These are phyloP conservation scores for Metarhizium brunneum DNA, from an alignment of 2,329 filamentous ascomycete genomes.

Conservation along the genomic window DNA sequence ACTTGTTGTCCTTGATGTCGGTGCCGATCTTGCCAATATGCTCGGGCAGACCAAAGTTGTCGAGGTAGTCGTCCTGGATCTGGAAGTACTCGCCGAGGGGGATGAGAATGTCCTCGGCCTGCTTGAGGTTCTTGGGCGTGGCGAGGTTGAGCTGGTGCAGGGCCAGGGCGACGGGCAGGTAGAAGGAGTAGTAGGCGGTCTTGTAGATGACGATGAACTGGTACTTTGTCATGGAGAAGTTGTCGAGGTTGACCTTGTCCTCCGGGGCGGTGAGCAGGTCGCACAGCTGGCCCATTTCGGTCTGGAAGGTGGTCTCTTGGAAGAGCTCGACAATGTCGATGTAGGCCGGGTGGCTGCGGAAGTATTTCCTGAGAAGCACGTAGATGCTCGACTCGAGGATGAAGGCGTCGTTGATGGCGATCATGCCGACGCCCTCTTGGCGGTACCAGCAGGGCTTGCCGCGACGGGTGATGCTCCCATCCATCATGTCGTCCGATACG, in stretches of 20 bases:
- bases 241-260: constrained; percentile 83
- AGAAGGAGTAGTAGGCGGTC: constrained; percentile 99
- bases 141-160: constrained; percentile 79
- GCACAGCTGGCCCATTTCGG: constrained; percentile 88
- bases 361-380: constrained; percentile 85
- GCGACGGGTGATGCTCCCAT: constrained; percentile 86
- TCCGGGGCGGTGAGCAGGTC: constrained; percentile 94
- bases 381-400: constrained; percentile 91
- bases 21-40: constrained; percentile 98
- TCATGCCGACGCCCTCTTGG: constrained; percentile 79
- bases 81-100: constrained; percentile 99
- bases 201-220: constrained; percentile 99
- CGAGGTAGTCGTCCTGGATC: constrained; percentile 96
- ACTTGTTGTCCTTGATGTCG: constrained; percentile 99
- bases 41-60: constrained; percentile 89
- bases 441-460: constrained; percentile 96
- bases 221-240: constrained; percentile 94
- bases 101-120: constrained; percentile 84
- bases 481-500: constrained; percentile 98
- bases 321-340: constrained; percentile 91
- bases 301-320: constrained; percentile 90
- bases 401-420: constrained; percentile 98
- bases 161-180: constrained; percentile 88
- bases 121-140: constrained; percentile 79
- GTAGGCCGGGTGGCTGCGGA: constrained; percentile 79